Base-by-base conservation (phyloP, 2,329 filamentous ascomycete species). In the Fusarium stilboides region DNA sequence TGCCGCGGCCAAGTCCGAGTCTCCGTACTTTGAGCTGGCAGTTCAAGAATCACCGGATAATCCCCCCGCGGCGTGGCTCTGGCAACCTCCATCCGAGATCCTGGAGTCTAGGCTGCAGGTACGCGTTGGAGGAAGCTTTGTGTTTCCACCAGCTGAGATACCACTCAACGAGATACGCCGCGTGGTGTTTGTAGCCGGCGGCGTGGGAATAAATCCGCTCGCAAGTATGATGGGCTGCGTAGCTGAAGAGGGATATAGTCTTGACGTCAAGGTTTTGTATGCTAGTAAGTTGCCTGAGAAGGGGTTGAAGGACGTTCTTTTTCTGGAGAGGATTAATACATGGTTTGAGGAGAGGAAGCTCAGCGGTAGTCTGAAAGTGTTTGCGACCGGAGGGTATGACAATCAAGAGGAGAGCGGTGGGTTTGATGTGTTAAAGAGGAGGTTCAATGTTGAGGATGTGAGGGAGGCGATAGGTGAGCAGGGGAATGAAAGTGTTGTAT, bases 131-230 rank as follows among this genome's bases (percentile, higher is more conserved):
- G 94, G 94, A 0, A 90, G 88, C 70, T 97, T 97, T 74, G 86
- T 91, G 5, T 97, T 90, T 83, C 94, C 94, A 0, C 92, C 92
- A 0, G 14, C 78, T 79, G 20, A 65, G 83, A 20, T 86, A 34
- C 7, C 44, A 8, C 79, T 85, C 47, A 63, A 78, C 6, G 44
- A 51, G 14, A 47, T 82, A 91, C 42, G 83, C 84, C 43, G 87
- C 55, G 84, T 91, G 7, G 87, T 97, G 5, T 90, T 97, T 65
- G 84, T 97, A 15, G 93, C 93, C 0, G 93, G 93, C 2, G 94
- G 93, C 2, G 90, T 97, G 22, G 93, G 94, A 1, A 90, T 97
- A 58, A 97, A 97, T 73, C 93, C 93, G 1, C 80, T 95, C 7
- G 87, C 94, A 57, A 93, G 92, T 56, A 95, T 95, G 77, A 80